Percentiles rank a stretch among this genome's conserved stretches.
Conservation (phyloP, 139 green algal species). For the Ulvella scutata region DNA sequence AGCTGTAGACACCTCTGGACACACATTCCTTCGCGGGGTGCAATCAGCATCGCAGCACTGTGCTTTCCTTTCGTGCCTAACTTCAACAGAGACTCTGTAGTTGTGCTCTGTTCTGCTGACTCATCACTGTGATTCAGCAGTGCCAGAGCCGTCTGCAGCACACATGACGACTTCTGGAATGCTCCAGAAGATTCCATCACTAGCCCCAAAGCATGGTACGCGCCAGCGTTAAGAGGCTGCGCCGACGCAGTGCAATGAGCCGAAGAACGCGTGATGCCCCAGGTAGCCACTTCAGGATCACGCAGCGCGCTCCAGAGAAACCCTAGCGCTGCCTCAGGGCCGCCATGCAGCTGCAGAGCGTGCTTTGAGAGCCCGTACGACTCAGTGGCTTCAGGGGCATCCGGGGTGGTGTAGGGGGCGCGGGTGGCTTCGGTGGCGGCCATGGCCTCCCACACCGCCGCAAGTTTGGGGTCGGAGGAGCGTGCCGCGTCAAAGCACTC, state of each 20-base stretch:
- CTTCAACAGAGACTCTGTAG: too few species aligned
- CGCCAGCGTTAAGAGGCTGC: slow-evolving; percentile 39
- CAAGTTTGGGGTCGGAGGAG: slow-evolving; percentile 19
- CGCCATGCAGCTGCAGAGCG: not conserved
- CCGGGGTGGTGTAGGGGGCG: slow-evolving; percentile 5
- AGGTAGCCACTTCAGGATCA: not conserved
- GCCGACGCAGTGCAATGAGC: slow-evolving; percentile 21
- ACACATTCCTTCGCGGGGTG: too few species aligned
- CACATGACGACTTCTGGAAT: not conserved
- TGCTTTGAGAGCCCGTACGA: not conserved
- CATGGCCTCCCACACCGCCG: slow-evolving; percentile 63
- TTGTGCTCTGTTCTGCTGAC: too few species aligned
- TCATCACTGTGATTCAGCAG: too few species aligned
- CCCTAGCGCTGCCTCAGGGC: slow-evolving; percentile 1
- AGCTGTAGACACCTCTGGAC: too few species aligned
- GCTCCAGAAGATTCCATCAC: slow-evolving; percentile 27
- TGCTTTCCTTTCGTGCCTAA: too few species aligned
- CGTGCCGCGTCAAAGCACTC: not conserved
- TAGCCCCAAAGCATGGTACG: slow-evolving; percentile 26
- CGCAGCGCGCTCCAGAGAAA: not conserved
- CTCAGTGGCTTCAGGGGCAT: not conserved
- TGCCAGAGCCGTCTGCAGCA: not conserved
- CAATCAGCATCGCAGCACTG: too few species aligned
- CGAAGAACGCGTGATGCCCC: slow-evolving; percentile 18
- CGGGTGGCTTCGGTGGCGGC: slow-evolving; percentile 23